phyloP scores from a whole-genome alignment of 2,329 filamentous ascomycete genomes.

The Cyanodermella asteris region DNA sequence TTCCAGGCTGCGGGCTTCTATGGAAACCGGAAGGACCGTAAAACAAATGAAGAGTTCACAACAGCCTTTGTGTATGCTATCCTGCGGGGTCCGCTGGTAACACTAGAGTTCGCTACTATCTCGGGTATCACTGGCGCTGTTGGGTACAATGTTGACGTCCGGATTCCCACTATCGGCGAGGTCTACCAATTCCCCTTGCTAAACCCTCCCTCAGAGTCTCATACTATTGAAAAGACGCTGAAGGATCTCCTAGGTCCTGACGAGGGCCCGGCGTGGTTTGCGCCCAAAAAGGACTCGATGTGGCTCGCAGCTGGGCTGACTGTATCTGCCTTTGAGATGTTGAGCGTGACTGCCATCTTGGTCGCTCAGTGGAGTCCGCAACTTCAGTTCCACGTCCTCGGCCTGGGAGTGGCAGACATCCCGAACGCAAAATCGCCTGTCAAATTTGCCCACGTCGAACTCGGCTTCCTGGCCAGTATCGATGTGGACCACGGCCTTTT shows the following conservation, averaged over 20 bases:
- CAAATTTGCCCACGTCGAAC: constrained; percentile 17
- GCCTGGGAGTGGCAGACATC: constrained; percentile 12
- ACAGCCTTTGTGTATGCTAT: constrained; percentile 2
- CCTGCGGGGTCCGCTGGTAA: constrained; percentile 1
- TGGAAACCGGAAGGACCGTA: background rate
- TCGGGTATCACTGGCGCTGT: constrained; percentile 10
- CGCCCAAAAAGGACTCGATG: constrained; percentile 11
- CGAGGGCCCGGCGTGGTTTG: constrained; percentile 14
- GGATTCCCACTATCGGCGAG: constrained; percentile 12
- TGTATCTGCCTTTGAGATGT: constrained; percentile 18
- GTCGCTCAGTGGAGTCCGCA: constrained; percentile 14
- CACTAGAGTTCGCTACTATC: constrained; percentile 3
- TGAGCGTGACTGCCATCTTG: constrained; percentile 16
- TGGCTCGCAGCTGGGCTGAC: constrained; percentile 20
- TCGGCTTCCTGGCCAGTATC: constrained; percentile 15
- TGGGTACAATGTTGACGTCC: constrained; percentile 13
- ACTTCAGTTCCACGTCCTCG: constrained; percentile 17
- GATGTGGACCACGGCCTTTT: constrained; percentile 17
- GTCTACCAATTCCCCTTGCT: constrained; percentile 16
- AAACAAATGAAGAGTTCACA: constrained; percentile 1
- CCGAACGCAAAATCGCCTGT: constrained; percentile 10
- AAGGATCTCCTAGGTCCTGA: constrained; percentile 8
- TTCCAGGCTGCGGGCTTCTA: constrained; percentile 2
- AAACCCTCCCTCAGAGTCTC: constrained; percentile 2
- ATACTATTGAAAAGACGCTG: constrained; percentile 4